Evolutionary conservation across 805 yeast genomes (phyloP), one percentile per base, ranked within the genome.

Genomic region (Komagataella ulmi): DNA sequence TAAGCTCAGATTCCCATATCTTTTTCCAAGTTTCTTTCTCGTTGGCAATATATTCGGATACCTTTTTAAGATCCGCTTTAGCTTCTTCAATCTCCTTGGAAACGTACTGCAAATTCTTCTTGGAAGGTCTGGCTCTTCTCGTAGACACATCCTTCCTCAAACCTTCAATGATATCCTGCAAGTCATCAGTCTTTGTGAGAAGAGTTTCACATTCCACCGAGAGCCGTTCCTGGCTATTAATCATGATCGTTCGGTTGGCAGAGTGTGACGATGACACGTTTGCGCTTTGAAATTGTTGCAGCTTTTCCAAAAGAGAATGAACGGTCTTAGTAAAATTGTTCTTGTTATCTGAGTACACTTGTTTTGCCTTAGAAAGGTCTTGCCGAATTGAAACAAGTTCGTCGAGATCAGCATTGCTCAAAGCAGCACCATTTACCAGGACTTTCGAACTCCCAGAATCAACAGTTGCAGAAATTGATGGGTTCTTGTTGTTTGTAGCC

Each of bases 1-100:
- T 93, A 52, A 93, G 74, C 61, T 89, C 97, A 4, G 83, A 71
- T 62, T 90, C 97, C 97, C 99, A 91, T 7, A 88, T 83, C 57
- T 79, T 79, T 61, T 87, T 86, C 96, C 98, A 89, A 36, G 79
- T 80, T 6, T 89, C 83, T 56, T 85, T 85, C 61, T 89, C 98
- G 3, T 71, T 70, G 1, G 65, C 59, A 45, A 93, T 82, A 59
- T 79, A 88, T 3, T 67, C 67, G n/a, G 75, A 72, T 75, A 89
- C 76, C 2, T 65, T 65, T 1, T 65, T 65, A 46, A 91, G 71
- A 17, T 76, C 75, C 0, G 59, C 49, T 52, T 76, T 75, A 0
- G 95, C 90, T 1, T 67, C 70, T 3, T 60, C 67, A 21, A 93
- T 72, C 55, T 90, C 95, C 56, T 79, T 79, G 6, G 74, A 61